phyloP scores from a whole-genome alignment of 1,139 yeast genomes.

The Torulaspora pretoriensis region DNA sequence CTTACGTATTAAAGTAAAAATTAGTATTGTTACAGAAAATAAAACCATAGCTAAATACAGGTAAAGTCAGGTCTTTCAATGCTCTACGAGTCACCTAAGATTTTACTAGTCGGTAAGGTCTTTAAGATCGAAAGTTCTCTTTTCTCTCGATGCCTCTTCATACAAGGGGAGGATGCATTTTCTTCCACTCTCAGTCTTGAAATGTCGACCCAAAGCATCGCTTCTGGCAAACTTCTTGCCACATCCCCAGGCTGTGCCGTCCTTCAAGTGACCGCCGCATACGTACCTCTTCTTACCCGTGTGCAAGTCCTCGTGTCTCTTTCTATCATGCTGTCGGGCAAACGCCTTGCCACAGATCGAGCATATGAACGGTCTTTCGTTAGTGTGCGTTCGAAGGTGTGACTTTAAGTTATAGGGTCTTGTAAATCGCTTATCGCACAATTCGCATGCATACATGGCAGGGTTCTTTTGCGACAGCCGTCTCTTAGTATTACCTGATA shows the following conservation, averaged over 20 bases:
- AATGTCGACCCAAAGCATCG: conserved; percentile 90
- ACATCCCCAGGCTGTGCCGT: conserved; percentile 72
- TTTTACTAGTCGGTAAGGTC: neutral
- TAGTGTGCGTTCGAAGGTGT: conserved; percentile 88
- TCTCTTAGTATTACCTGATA: conserved; percentile 38
- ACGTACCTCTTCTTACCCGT: conserved; percentile 85
- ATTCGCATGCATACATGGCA: conserved; percentile 72
- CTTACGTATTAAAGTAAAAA: neutral
- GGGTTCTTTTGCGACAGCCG: conserved; percentile 67
- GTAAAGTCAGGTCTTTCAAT: neutral
- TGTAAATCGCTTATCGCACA: conserved; percentile 84
- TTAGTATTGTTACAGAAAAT: conserved; percentile 5
- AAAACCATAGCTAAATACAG: neutral
- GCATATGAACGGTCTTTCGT: conserved; percentile 88
- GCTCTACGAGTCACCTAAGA: neutral
- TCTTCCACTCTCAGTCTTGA: conserved; percentile 89
- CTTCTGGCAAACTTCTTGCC: conserved; percentile 91
- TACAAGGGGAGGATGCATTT: conserved; percentile 71
- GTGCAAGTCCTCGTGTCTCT: conserved; percentile 90
- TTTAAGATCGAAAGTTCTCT: conserved; percentile 7
- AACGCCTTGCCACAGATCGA: conserved; percentile 87
- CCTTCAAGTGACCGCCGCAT: conserved; percentile 69
- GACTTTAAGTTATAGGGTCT: conserved; percentile 90
- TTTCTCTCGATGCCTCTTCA: conserved; percentile 57
- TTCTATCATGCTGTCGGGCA: conserved; percentile 92